A percentile compares a stretch with the other conserved stretches of the same genome.
Conservation (phyloP, 2,329 filamentous ascomycete genomes). For the Tolypocladium pustulatum region DNA sequence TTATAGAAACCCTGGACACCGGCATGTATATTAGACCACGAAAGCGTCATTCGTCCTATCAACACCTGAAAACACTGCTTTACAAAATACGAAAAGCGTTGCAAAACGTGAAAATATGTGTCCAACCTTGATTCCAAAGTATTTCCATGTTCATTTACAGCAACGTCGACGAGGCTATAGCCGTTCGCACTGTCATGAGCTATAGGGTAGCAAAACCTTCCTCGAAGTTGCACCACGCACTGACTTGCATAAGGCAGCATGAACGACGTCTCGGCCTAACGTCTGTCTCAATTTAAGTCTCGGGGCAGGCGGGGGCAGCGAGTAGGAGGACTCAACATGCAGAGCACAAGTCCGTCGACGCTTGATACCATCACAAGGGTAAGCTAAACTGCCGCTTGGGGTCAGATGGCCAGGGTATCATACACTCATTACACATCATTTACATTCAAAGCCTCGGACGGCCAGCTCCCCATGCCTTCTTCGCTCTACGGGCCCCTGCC, state of each 20-base stretch:
- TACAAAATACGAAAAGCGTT: no score
- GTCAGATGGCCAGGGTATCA: constrained; percentile 1
- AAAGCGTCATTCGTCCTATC: no score
- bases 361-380: not conserved
- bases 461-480: constrained; percentile 25
- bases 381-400: constrained; percentile 1
- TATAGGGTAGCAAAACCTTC: not conserved
- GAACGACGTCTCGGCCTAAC: not conserved
- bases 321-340: not conserved
- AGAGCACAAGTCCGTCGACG: not conserved
- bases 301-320: not conserved
- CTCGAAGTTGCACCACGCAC: not conserved
- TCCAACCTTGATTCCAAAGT: not conserved
- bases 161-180: no score
- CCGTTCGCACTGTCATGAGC: not conserved
- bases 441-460: not conserved
- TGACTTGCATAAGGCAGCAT: not conserved
- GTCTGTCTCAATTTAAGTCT: not conserved
- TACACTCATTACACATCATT: not conserved
- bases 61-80: no score
- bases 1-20: not conserved
- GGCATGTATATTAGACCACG: no score
- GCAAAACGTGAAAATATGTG: no score
- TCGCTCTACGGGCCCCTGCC: constrained; percentile 22
- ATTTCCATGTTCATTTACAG: not conserved